A percentile compares a stretch with the other conserved stretches of the same genome.
Conservation (phyloP, 2,329 filamentous ascomycete genomes). For the Chaetomium strumarium region DNA sequence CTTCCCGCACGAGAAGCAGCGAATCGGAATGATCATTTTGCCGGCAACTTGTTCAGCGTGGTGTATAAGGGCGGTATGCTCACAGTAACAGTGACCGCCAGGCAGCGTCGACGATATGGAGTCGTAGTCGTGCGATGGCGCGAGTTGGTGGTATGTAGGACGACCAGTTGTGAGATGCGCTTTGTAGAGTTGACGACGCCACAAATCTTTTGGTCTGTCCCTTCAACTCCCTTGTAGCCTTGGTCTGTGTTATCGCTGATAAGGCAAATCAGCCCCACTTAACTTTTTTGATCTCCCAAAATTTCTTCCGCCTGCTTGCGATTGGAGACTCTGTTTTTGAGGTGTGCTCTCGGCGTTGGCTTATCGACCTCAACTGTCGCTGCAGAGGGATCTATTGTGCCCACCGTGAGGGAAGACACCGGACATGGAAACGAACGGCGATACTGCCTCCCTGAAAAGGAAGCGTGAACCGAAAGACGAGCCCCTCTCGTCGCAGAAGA, state of each 20-base stretch:
- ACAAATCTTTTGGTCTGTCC: slow-evolving; percentile 21
- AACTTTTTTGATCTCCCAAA: slow-evolving; percentile 28
- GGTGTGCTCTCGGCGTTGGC: slow-evolving; percentile 7
- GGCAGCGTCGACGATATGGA: not conserved
- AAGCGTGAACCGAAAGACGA: slow-evolving; percentile 30
- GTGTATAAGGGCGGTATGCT: not conserved
- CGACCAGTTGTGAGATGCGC: not conserved
- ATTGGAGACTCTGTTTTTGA: slow-evolving; percentile 13
- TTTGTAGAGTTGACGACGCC: not conserved
- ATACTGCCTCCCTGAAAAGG: slow-evolving; percentile 27
- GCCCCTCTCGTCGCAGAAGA: slow-evolving; percentile 22
- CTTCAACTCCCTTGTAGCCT: not conserved
- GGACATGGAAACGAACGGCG: slow-evolving; percentile 25
- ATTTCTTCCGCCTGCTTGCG: slow-evolving; percentile 23
- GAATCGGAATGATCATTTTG: slow-evolving; percentile 96
- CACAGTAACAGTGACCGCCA: not conserved
- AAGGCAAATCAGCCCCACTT: slow-evolving; percentile 22
- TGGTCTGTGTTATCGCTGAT: slow-evolving; percentile 25
- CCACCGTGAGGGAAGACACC: slow-evolving; percentile 12
- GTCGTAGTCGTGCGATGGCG: not conserved
- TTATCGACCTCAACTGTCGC: not conserved
- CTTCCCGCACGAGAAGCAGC: slow-evolving; percentile 99
- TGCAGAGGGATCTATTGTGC: not conserved
- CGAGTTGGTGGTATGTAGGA: not conserved
- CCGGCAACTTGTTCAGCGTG: not conserved